phyloP scores from a whole-genome alignment of 257 asterid genomes.

The Henckelia pumila region DNA sequence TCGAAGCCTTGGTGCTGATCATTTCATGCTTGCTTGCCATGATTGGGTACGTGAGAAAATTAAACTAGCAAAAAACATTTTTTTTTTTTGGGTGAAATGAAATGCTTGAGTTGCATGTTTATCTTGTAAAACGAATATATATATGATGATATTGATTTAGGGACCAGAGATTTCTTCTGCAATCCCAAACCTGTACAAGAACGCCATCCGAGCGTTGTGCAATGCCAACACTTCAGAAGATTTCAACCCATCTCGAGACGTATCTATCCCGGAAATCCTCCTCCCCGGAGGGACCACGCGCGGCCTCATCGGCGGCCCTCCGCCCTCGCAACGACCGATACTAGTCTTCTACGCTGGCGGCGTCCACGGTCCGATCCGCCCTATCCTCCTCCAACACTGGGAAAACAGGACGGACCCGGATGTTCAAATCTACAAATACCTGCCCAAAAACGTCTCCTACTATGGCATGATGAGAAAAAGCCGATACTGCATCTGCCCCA shows the following conservation, averaged over 20 bases:
- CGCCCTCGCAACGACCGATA: slow-evolving; percentile 43
- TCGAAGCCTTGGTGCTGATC: slow-evolving; percentile 73
- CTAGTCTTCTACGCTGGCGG: slow-evolving; percentile 75
- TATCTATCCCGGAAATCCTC: slow-evolving; percentile 60
- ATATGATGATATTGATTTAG: slow-evolving; percentile 15
- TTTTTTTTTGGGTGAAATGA: not conserved
- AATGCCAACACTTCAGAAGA: slow-evolving; percentile 65
- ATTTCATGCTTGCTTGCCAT: slow-evolving; percentile 84
- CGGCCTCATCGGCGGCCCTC: slow-evolving; percentile 52
- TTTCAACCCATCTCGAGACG: slow-evolving; percentile 54
- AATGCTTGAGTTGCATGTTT: not conserved
- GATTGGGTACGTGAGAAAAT: slow-evolving; percentile 66
- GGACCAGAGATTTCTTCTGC: slow-evolving; percentile 65
- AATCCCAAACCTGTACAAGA: slow-evolving; percentile 41
- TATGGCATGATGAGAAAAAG: slow-evolving; percentile 68
- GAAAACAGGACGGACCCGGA: slow-evolving; percentile 58
- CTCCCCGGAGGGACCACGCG: slow-evolving; percentile 42
- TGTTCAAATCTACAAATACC: slow-evolving; percentile 53
- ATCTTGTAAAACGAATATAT: no score
- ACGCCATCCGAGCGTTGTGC: slow-evolving; percentile 59
- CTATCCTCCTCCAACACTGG: slow-evolving; percentile 71
- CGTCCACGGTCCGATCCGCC: slow-evolving; percentile 83
- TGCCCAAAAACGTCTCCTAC: slow-evolving; percentile 60
- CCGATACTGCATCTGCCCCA: slow-evolving; percentile 77
- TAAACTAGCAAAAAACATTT: no score